A percentile compares a stretch with the other conserved stretches of the same genome.
phyloP scores from a whole-genome alignment of 2,329 filamentous ascomycete genomes.

The Helminthosporium solani region DNA sequence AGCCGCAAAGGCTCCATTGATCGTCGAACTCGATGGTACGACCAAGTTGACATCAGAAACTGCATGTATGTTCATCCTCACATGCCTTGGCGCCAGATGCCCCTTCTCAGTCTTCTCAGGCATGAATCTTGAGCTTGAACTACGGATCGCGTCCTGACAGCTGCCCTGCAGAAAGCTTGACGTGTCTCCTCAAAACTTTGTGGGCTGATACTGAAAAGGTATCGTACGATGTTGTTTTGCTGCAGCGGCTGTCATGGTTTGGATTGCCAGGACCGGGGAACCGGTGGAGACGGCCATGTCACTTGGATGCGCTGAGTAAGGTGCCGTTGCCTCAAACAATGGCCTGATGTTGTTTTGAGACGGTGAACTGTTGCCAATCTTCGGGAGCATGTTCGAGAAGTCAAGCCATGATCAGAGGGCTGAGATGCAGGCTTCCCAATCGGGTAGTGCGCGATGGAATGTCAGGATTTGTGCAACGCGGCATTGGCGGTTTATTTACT shows the following conservation, averaged over 20 bases:
- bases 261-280: slow-evolving; percentile 3
- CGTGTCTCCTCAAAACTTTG: slow-evolving; percentile 12
- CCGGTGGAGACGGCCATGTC: slow-evolving; percentile 11
- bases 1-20: slow-evolving; percentile 14
- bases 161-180: slow-evolving; percentile 14
- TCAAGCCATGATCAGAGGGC: slow-evolving; percentile 6
- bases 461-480: background rate
- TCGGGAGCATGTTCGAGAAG: slow-evolving; percentile 3
- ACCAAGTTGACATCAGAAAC: slow-evolving; percentile 37
- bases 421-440: slow-evolving; percentile 6
- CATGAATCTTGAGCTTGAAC: slow-evolving; percentile 9
- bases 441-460: slow-evolving; percentile 12
- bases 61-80: slow-evolving; percentile 11
- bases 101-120: slow-evolving; percentile 13
- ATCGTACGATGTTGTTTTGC: slow-evolving; percentile 37
- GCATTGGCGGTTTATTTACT: too few relatives aligned
- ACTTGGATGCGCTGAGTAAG: slow-evolving; percentile 6
- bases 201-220: slow-evolving; percentile 25
- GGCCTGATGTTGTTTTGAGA: slow-evolving; percentile 35
- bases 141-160: slow-evolving; percentile 2
- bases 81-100: slow-evolving; percentile 7
- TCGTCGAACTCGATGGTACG: slow-evolving; percentile 41
- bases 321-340: slow-evolving; percentile 27
- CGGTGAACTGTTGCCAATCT: slow-evolving; percentile 4
- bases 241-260: slow-evolving; percentile 18